Percentiles rank a stretch among this genome's conserved stretches.
These are phyloP conservation scores for Wickerhamiella azyma DNA, from an alignment of 805 yeast genomes.

Conservation along the genomic window DNA sequence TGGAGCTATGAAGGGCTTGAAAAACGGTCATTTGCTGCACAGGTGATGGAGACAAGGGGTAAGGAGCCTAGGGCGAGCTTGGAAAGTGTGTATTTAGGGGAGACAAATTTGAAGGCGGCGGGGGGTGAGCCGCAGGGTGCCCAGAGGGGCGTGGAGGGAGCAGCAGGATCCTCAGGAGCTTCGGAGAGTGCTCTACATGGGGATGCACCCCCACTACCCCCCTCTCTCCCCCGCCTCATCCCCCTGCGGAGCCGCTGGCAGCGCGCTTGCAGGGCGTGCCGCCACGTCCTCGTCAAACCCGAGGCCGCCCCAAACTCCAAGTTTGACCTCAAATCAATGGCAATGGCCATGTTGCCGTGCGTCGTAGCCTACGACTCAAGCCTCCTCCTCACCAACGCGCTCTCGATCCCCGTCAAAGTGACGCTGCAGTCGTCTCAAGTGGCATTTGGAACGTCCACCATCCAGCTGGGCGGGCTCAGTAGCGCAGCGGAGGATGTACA, in stretches of 20 bases:
- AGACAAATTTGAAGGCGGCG: too few species aligned
- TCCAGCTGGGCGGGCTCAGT: constrained; percentile 17
- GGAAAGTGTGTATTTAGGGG: neutral
- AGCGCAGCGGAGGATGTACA: constrained; percentile 18
- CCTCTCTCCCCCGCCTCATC: constrained; percentile 21
- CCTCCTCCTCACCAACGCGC: constrained; percentile 4
- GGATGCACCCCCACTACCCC: too few species aligned
- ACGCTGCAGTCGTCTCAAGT: constrained; percentile 8
- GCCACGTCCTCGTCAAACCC: constrained; percentile 24
- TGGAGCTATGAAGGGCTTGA: constrained; percentile 13
- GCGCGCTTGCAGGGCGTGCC: constrained; percentile 24
- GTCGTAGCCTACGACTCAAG: constrained; percentile 5
- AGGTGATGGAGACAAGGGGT: neutral
- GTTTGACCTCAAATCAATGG: constrained; percentile 18
- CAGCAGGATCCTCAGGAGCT: too few species aligned
- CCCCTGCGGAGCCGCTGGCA: constrained; percentile 21
- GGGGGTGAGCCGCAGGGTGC: too few species aligned
- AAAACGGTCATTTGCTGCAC: constrained; percentile 12
- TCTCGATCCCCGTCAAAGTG: constrained; percentile 1
- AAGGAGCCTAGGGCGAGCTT: constrained; percentile 1
- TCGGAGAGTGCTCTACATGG: too few species aligned
- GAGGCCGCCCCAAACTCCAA: constrained; percentile 18
- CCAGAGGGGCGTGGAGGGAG: too few species aligned
- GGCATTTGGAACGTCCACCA: constrained; percentile 12
- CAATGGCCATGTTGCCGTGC: constrained; percentile 20